These are phyloP conservation scores for Decorospora gaudefroyi DNA, from an alignment of 2,329 filamentous ascomycete species.

Conservation along the genomic window DNA sequence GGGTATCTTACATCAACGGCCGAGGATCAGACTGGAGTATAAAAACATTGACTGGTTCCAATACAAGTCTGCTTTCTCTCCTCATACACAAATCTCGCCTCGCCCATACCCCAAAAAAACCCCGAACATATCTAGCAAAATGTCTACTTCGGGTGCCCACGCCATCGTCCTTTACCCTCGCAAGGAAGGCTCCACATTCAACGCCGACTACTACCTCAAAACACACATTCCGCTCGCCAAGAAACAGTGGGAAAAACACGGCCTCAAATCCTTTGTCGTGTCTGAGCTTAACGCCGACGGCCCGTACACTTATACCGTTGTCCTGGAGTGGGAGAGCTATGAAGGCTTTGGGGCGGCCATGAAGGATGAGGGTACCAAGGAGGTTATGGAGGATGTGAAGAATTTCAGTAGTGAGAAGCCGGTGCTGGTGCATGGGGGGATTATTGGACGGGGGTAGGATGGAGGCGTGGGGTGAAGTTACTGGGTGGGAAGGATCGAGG, in stretches of 20 bases:
- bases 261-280: slow-evolving; percentile 44
- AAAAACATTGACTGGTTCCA: slow-evolving; percentile 7
- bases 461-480: neutral
- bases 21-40: slow-evolving; percentile 4
- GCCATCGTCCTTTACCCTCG: slow-evolving; percentile 50
- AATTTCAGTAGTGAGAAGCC: slow-evolving; percentile 47
- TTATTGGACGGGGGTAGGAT: slow-evolving; percentile 22
- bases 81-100: neutral
- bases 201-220: slow-evolving; percentile 56
- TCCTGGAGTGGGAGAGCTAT: slow-evolving; percentile 33
- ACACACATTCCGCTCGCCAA: slow-evolving; percentile 55
- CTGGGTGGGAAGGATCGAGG: slow-evolving; percentile 1
- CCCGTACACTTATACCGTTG: slow-evolving; percentile 26
- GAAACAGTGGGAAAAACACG: slow-evolving; percentile 48
- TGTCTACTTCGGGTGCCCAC: too few species aligned
- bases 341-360: slow-evolving; percentile 31
- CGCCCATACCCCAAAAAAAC: neutral
- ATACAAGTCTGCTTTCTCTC: neutral
- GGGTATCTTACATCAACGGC: slow-evolving; percentile 13
- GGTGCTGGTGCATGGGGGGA: slow-evolving; percentile 29
- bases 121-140: slow-evolving; percentile 25
- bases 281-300: slow-evolving; percentile 26
- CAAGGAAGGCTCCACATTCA: slow-evolving; percentile 50
- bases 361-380: slow-evolving; percentile 28
- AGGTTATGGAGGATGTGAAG: slow-evolving; percentile 45